These are phyloP conservation scores for Sphagnum fallax DNA, from an alignment of 228 moss, liverwort and hornwort genomes.

Conservation along the genomic window DNA sequence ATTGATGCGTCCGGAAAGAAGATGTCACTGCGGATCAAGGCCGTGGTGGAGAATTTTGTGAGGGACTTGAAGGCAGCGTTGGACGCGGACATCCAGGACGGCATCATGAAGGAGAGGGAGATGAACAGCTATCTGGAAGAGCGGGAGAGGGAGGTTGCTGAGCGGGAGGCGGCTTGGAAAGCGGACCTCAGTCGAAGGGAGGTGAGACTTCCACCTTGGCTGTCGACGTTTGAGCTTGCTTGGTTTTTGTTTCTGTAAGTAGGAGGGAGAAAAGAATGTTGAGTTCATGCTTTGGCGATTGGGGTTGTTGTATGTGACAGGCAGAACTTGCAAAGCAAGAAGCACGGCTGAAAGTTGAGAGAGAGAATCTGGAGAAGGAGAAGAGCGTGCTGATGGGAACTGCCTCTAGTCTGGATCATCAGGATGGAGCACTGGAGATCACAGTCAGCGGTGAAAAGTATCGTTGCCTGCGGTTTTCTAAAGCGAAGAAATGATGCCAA, in stretches of 20 bases:
- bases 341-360: conserved; percentile 3
- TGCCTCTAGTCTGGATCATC: conserved; percentile 5
- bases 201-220: conserved; percentile 10
- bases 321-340: conserved; percentile 6
- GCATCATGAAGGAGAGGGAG: conserved; percentile 54
- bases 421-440: conserved; percentile 8
- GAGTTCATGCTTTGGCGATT: too few species aligned
- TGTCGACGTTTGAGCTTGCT: background rate
- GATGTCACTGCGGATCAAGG: conserved; percentile 50
- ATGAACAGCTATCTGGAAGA: conserved; percentile 59
- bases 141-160: conserved; percentile 52
- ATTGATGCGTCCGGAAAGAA: conserved; percentile 1
- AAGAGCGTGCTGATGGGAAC: conserved; percentile 9
- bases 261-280: too few species aligned
- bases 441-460: conserved; percentile 10
- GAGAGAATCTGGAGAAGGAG: conserved; percentile 8
- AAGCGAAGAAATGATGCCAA: conserved; percentile 4
- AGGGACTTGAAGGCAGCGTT: conserved; percentile 48
- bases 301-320: background rate
- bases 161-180: conserved; percentile 53
- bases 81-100: conserved; percentile 53
- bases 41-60: conserved; percentile 48
- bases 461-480: conserved; percentile 7
- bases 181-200: conserved; percentile 47
- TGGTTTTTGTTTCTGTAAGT: too few species aligned